Base-by-base conservation (phyloP, 768 basidiomycete species). In the Pleurotus djamor region DNA sequence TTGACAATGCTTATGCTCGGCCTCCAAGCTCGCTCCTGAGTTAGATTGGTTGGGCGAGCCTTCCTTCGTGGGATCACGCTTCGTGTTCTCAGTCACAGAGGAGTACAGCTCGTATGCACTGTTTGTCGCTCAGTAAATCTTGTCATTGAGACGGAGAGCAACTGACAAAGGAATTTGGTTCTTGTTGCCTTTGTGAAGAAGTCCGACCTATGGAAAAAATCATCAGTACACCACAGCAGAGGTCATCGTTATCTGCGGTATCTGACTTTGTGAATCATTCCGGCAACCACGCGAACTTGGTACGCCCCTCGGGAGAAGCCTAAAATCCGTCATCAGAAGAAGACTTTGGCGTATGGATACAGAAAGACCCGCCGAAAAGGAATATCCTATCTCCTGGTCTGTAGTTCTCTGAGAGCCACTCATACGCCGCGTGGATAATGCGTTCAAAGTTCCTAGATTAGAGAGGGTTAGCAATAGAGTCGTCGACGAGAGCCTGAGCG, bases 261-360 rank as follows among this genome's bases (percentile, higher is more conserved):
- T 10, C 59, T 38, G 21, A 71, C 75, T 47, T 55, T 66, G 33
- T 67, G 56, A 33, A 72, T 68, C 71, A 73, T 72, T 3, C 54
- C 72, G 4, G 71, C 66, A 37, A 72, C 14, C 0, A 64, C 66
- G 32, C 73, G 69, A 10, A 66, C 68, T 59, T 73, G 72, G 59
- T 72, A 73, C n/a, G 73, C 73, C 8, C 73, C 72, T 3, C 72
- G 68, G 5, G 73, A 74, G 57, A 73, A 73, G 0, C 71, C 73
- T 70, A 14, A 54, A 4, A 41, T 32, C 4, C 38, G 9, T 35
- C 4, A 37, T 69, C n/a, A 41, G n/a, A 17, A 1, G 55, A 5
- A 28, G 37, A 37, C 6, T 41, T 41, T 9, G 38, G 51, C 37
- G 37, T 5, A 52, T 9, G 12, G 28, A 54, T 17, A 35, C 12